Percentiles rank a stretch among this genome's conserved stretches.
phyloP scores from a whole-genome alignment of 495 filamentous ascomycete genomes.

The Daldinia vernicosa region DNA sequence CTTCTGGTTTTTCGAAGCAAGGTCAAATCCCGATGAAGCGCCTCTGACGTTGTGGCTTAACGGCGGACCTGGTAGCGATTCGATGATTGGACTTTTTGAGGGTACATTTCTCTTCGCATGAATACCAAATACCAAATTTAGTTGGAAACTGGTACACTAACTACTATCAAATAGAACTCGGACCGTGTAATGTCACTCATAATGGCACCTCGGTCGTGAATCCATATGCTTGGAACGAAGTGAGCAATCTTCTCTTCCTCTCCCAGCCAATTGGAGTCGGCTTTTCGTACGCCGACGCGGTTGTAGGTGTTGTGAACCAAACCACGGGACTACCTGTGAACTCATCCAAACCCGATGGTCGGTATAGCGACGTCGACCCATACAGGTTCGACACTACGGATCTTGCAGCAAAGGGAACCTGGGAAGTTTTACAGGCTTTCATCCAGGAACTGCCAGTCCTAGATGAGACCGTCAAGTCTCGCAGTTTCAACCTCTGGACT shows the following conservation, averaged over 20 bases:
- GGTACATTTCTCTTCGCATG: slow-evolving; percentile 43
- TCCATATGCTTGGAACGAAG: slow-evolving; percentile 70
- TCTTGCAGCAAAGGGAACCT: slow-evolving; percentile 57
- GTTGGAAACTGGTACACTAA: slow-evolving; percentile 21
- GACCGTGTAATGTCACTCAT: slow-evolving; percentile 65
- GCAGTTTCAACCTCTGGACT: slow-evolving; percentile 66
- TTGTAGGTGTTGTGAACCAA: slow-evolving; percentile 41
- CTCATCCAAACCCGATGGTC: slow-evolving; percentile 41
- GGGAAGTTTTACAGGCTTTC: slow-evolving; percentile 58
- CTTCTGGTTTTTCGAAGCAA: slow-evolving; percentile 76
- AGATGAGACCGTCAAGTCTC: slow-evolving; percentile 50
- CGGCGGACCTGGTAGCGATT: slow-evolving; percentile 66
- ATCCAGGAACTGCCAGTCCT: slow-evolving; percentile 47
- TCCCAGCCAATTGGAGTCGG: slow-evolving; percentile 70
- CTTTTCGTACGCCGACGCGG: slow-evolving; percentile 62
- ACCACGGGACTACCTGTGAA: slow-evolving; percentile 38
- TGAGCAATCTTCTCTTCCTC: slow-evolving; percentile 72
- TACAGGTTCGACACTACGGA: slow-evolving; percentile 54
- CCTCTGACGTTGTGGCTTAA: slow-evolving; percentile 70
- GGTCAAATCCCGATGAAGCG: slow-evolving; percentile 61
- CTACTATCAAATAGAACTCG: slow-evolving; percentile 55
- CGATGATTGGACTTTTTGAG: slow-evolving; percentile 71
- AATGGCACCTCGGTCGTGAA: slow-evolving; percentile 62
- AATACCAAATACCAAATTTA: neutral
- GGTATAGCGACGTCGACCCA: slow-evolving; percentile 45